Evolutionary conservation across 2,329 filamentous ascomycete species (phyloP).

Genomic region (Didymella exigua): DNA sequence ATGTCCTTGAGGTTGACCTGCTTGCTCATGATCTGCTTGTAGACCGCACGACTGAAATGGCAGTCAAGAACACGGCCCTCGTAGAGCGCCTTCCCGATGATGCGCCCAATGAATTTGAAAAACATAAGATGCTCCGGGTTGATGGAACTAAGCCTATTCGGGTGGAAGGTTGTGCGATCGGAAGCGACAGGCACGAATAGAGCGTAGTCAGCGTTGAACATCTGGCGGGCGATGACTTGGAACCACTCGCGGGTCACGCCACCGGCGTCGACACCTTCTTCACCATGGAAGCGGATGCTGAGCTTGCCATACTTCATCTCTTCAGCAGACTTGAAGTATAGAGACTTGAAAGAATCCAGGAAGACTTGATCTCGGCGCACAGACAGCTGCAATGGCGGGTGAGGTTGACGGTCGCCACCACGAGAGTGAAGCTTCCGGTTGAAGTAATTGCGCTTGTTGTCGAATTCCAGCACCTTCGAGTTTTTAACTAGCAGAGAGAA

Average conservation of each 20-base stretch:
- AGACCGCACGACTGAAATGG: constrained; percentile 98
- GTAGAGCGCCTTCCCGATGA: constrained; percentile 97
- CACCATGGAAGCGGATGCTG: constrained; percentile 94
- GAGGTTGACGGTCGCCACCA: constrained; percentile 67
- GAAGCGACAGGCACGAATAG: constrained; percentile 96
- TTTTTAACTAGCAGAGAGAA: constrained; percentile 97
- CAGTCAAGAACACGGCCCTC: constrained; percentile 95
- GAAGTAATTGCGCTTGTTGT: constrained; percentile 99
- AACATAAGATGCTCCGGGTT: constrained; percentile 96
- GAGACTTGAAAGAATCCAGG: constrained; percentile 96
- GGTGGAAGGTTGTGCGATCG: constrained; percentile 97
- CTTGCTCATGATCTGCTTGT: constrained; percentile 95
- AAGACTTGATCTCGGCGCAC: constrained; percentile 95
- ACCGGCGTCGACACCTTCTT: constrained; percentile 96
- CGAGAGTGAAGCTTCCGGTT: constrained; percentile 87
- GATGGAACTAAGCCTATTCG: constrained; percentile 90
- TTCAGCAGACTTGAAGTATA: constrained; percentile 94
- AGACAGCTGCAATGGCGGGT: constrained; percentile 80
- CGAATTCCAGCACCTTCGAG: constrained; percentile 97
- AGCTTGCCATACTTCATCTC: constrained; percentile 99
- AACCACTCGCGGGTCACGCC: constrained; percentile 99
- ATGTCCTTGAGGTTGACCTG: constrained; percentile 98
- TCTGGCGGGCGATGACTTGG: constrained; percentile 93
- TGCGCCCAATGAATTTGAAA: constrained; percentile 98
- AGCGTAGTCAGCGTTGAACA: constrained; percentile 98